Evolutionary conservation across 129 eudicot species (phyloP).

Genomic region (Saussurea involucrata): DNA sequence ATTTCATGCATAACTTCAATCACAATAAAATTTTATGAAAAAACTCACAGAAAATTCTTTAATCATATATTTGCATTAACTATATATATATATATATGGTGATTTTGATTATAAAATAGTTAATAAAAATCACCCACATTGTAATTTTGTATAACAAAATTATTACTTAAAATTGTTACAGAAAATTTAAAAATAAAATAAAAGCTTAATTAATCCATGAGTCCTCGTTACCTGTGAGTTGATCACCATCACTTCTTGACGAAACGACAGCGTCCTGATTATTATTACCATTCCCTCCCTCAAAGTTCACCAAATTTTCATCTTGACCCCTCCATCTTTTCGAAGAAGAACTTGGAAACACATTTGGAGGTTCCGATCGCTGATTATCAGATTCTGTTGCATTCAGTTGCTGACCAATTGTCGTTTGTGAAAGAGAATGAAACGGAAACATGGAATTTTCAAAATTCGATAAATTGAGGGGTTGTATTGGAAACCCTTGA

Average conservation of each 20-base stretch:
- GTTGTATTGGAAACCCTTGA: conserved; percentile 8
- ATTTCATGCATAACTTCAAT: conserved; percentile 16
- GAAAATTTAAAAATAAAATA: neutral
- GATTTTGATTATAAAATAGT: conserved; percentile 22
- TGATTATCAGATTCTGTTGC: conserved; percentile 2
- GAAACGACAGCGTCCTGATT: conserved; percentile 24
- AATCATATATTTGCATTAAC: neutral
- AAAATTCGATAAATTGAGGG: conserved; percentile 37
- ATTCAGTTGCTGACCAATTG: neutral
- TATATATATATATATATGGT: neutral
- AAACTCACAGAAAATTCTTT: neutral
- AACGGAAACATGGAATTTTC: conserved; percentile 39
- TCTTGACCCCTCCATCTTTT: conserved; percentile 39
- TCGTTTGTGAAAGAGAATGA: conserved; percentile 28
- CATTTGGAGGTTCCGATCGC: conserved; percentile 5
- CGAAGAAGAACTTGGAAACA: conserved; percentile 17
- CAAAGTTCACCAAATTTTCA: conserved; percentile 29
- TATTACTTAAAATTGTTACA: conserved; percentile 18
- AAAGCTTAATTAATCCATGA: conserved; percentile 44
- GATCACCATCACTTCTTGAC: conserved; percentile 30
- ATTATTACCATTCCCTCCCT: conserved; percentile 11
- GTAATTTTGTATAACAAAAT: neutral
- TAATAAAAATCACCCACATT: conserved; percentile 36
- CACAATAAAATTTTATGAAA: neutral
- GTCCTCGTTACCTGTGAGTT: conserved; percentile 40